Evolutionary conservation across 805 yeast genomes (phyloP), one percentile per base, ranked within the genome.

Genomic region (Kodamaea jinghongensis): DNA sequence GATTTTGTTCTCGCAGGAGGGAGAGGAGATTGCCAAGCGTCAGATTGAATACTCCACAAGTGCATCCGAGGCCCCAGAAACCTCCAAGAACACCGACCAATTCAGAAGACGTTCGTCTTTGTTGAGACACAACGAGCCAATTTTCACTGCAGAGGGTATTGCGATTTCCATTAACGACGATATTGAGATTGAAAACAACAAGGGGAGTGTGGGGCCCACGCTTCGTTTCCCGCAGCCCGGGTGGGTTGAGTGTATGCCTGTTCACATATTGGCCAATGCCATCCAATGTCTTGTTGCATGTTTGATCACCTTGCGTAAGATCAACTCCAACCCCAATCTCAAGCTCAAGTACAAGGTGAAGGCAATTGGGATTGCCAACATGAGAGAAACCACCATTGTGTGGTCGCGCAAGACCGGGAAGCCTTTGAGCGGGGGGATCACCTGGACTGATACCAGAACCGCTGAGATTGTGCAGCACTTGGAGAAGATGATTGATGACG

Each of bases 381-480:
- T 91, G 93, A 78, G 98, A 58, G 98, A 90, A 66, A 90, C 98
- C 31, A 83, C 96, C 20, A 74, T 84, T 39, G 81, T 90, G 35
- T 90, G 96, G 96, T 83, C 88, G 42, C 75, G 80, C 49, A 70
- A 70, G 38, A 88, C 96, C 2, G 96, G 96, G 29, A 67, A 70
- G 48, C 95, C 96, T 3, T 75, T 88, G 40, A 76, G 82, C 56
- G 83, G 86, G 58, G 97, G 96, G 55, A 87, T 90, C 60, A 95
- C 90, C 27, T 90, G 98, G 98, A 86, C 91, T 46, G 98, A 90
- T 65, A 86, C 95, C 29, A 77, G 98, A 56, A 91, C 95, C 29
- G 66, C 85, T 7, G 78, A 72, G 13, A 74, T 86, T 35, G 89
- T 88, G 38, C 76, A 76, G 46, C 76, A 79, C 48, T 71, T 83